Conservation (phyloP, 805 yeast species). For the Yarrowia osloensis region DNA sequence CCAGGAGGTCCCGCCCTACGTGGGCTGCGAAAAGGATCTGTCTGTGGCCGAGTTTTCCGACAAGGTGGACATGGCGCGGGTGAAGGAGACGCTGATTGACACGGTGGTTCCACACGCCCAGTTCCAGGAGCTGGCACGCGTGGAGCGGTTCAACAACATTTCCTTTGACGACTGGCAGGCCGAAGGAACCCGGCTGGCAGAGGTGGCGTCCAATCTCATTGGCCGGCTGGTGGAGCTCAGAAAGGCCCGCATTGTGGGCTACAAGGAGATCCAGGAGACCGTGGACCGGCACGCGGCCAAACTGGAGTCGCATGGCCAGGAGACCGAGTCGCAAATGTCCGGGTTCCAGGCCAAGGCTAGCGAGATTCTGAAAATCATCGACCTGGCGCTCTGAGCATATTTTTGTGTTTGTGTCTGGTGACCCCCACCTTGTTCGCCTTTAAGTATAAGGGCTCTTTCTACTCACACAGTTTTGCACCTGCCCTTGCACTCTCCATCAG, state of each 20-base stretch:
- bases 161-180: conserved; percentile 28
- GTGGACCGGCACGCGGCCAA: conserved; percentile 14
- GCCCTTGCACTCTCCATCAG: background rate
- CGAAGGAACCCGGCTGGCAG: conserved; percentile 5
- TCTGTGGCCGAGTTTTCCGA: conserved; percentile 10
- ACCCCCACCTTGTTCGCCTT: background rate
- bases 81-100: conserved; percentile 21
- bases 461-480: background rate
- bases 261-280: conserved; percentile 39
- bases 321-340: conserved; percentile 14
- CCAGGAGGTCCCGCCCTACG: conserved; percentile 9
- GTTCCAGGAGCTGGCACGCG: conserved; percentile 17
- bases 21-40: conserved; percentile 17
- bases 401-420: background rate
- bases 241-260: conserved; percentile 42
- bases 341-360: conserved; percentile 27
- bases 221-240: conserved; percentile 44
- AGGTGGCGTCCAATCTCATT: background rate
- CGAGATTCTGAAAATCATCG: conserved; percentile 21
- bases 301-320: conserved; percentile 18
- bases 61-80: conserved; percentile 22
- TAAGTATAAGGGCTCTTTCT: background rate
- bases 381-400: background rate
- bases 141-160: conserved; percentile 22
- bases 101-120: conserved; percentile 14